Evolutionary conservation across 257 asterid species (phyloP).

Genomic region (Henckelia pumila): DNA sequence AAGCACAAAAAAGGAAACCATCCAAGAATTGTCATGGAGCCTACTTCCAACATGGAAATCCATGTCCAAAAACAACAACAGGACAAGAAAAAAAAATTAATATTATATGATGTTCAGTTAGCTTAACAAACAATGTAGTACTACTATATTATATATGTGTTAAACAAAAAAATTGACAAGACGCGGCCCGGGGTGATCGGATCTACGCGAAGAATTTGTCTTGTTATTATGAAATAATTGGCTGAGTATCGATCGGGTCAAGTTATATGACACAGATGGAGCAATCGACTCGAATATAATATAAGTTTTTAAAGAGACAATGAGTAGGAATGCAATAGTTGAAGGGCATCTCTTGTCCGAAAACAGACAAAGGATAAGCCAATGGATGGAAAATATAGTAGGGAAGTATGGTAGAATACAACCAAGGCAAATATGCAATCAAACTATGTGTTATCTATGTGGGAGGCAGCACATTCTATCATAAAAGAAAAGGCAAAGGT

Average conservation of each 20-base stretch:
- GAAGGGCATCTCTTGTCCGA: slow-evolving; percentile 27
- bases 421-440: slow-evolving; percentile 29
- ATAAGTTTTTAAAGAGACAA: neutral
- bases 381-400: slow-evolving; percentile 31
- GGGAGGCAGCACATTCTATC: slow-evolving; percentile 22
- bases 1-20: too few relatives aligned
- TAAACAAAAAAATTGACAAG: neutral
- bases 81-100: slow-evolving; percentile 4
- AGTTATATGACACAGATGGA: too few relatives aligned
- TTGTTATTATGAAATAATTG: neutral
- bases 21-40: slow-evolving; percentile 55
- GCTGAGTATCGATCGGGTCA: too few relatives aligned
- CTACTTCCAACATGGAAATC: slow-evolving; percentile 37
- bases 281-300: neutral
- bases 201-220: neutral
- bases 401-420: slow-evolving; percentile 27
- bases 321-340: slow-evolving; percentile 30
- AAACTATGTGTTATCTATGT: slow-evolving; percentile 24
- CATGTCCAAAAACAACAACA: slow-evolving; percentile 28
- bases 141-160: neutral
- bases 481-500: slow-evolving; percentile 1
- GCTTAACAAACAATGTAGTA: neutral
- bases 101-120: too few relatives aligned
- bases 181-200: neutral
- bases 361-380: slow-evolving; percentile 55